phyloP scores from a whole-genome alignment of 2,329 filamentous ascomycete species.

The Aspergillus calidoustus region DNA sequence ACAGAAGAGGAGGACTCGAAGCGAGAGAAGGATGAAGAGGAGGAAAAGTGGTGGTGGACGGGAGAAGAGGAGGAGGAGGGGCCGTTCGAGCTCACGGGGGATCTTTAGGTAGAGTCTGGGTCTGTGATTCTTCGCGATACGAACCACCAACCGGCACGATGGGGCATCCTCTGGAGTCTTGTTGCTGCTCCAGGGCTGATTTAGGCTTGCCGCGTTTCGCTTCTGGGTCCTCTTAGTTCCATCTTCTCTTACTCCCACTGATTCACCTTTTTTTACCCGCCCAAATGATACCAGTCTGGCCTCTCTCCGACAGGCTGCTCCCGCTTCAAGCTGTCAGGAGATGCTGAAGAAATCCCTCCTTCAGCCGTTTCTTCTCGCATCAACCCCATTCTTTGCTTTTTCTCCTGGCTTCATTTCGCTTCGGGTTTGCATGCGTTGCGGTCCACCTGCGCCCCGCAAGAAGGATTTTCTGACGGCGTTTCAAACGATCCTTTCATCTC shows the following conservation, averaged over 20 bases:
- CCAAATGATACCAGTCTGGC: background rate
- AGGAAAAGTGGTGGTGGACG: background rate
- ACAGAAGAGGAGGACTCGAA: background rate
- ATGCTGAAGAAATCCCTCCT: background rate
- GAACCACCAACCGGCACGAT: background rate
- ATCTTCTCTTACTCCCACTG: background rate
- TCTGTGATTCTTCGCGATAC: conserved; percentile 15
- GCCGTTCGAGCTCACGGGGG: background rate
- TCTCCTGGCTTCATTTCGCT: conserved; percentile 9
- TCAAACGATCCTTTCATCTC: conserved; percentile 18
- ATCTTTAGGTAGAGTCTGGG: background rate
- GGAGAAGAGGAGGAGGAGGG: background rate
- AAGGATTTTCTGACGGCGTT: conserved; percentile 16
- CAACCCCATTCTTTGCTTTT: background rate
- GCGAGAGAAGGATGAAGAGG: conserved; percentile 13
- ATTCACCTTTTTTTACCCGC: background rate
- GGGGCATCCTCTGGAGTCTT: background rate
- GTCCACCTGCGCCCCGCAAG: conserved; percentile 18
- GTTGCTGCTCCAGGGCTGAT: background rate
- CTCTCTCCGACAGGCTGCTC: background rate
- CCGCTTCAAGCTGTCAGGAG: background rate
- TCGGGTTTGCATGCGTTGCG: background rate
- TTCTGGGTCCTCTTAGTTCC: conserved; percentile 1
- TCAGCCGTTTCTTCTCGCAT: background rate
- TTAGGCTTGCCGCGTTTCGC: conserved; percentile 4